Evolutionary conservation across 306 rosid genomes (phyloP).

Genomic region (Luffa aegyptiaca): DNA sequence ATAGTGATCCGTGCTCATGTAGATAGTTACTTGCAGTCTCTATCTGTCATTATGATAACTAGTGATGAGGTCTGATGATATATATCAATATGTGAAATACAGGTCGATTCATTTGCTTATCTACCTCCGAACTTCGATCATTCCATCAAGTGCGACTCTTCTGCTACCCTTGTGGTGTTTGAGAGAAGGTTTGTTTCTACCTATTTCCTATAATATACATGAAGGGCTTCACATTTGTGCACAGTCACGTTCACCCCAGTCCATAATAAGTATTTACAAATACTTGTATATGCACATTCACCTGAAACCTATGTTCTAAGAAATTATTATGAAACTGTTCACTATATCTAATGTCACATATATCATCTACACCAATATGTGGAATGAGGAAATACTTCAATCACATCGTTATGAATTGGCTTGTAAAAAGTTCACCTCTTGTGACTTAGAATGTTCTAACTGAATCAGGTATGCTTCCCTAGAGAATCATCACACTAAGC

Average conservation of each 20-base stretch:
- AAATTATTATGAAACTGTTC: background rate
- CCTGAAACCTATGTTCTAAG: background rate
- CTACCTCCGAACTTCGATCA: conserved; percentile 70
- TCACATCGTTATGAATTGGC: background rate
- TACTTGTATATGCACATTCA: background rate
- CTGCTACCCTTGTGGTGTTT: conserved; percentile 58
- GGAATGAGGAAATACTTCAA: background rate
- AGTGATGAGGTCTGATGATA: background rate
- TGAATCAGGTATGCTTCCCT: conserved; percentile 36
- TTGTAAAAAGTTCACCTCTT: background rate
- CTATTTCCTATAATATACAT: background rate
- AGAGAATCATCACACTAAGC: conserved; percentile 41
- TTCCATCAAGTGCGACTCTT: conserved; percentile 42
- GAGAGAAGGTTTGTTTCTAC: conserved; percentile 66
- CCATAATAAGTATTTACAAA: background rate
- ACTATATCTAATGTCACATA: background rate
- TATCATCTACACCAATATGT: background rate
- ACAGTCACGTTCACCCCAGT: background rate
- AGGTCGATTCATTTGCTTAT: conserved; percentile 87
- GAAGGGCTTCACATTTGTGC: conserved; percentile 6
- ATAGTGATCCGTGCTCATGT: background rate
- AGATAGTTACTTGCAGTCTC: background rate
- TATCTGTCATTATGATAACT: background rate
- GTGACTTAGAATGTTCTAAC: conserved; percentile 13
- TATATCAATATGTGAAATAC: conserved; percentile 21